Percentiles rank a stretch among this genome's conserved stretches.
Conservation (phyloP, 805 yeast species). For the Lachancea quebecensis region DNA sequence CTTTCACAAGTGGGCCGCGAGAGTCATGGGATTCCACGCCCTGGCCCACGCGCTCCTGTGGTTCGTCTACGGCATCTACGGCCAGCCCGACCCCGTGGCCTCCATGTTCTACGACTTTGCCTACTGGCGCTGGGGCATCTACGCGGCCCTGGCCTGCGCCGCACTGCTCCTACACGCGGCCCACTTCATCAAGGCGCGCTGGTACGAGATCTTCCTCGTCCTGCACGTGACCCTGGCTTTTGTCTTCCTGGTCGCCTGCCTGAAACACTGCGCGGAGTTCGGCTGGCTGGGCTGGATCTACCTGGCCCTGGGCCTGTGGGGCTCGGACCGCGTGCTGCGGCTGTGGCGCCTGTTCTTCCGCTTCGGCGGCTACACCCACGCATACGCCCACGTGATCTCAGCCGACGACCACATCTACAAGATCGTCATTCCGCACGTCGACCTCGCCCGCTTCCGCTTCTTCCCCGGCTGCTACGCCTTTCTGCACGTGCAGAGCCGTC, state of each 20-base stretch:
- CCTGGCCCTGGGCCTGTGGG: conserved; percentile 37
- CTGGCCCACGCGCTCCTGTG: conserved; percentile 31
- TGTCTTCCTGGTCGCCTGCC: conserved; percentile 38
- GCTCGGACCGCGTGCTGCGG: conserved; percentile 36
- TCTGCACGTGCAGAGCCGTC: conserved; percentile 6
- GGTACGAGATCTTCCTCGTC: conserved; percentile 42
- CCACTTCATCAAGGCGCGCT: conserved; percentile 29
- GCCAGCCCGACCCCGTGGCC: not conserved
- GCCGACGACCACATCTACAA: conserved; percentile 6
- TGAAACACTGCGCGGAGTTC: conserved; percentile 40
- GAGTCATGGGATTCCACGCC: conserved; percentile 35
- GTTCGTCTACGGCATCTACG: conserved; percentile 29
- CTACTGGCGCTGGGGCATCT: conserved; percentile 40
- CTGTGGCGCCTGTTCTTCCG: conserved; percentile 24
- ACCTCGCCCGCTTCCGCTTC: conserved; percentile 1
- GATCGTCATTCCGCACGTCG: conserved; percentile 5
- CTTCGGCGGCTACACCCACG: conserved; percentile 15
- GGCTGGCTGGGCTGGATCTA: conserved; percentile 39
- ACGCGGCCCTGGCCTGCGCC: conserved; percentile 9
- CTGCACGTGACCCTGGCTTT: conserved; percentile 38
- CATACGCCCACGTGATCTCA: conserved; percentile 2
- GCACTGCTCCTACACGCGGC: conserved; percentile 27
- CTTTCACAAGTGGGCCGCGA: conserved; percentile 55
- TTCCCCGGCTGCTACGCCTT: conserved; percentile 12
- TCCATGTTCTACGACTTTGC: conserved; percentile 21